Evolutionary conservation across 352 stramenopile genomes (phyloP), one percentile per base, ranked within the genome.

Genomic region (Phytophthora crassamura): DNA sequence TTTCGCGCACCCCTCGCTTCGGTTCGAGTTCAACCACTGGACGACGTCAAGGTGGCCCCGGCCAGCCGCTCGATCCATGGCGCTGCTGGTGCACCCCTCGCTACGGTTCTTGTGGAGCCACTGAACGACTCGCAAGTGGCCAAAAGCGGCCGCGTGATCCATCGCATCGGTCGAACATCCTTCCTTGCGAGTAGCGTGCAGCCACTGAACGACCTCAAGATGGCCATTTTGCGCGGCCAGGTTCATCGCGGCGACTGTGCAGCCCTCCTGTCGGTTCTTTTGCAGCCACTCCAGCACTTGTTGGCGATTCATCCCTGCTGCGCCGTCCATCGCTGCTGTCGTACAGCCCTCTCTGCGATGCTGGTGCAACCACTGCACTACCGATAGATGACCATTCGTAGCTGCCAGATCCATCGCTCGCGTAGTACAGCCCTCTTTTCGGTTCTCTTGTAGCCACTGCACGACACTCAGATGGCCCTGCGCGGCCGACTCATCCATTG

Each of bases 401-500:
- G 66, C 60, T 6, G 70, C 66, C 10, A 46, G 46, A 30, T 78
- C 66, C 61, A 75, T 73, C 12, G 70, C 66, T 11, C 51, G 35
- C 5, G 57, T 68, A 7, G 70, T 59, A 22, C 70, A 78, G 5
- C 70, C 70, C 14, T 78, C 70, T 18, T 65, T 75, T 0, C 65
- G 59, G 47, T 42, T 58, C 14, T 63, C 51, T 28, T 75, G 66
- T n/a, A 78, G 43, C 46, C 53, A 67, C 39, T 67, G 48, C 4
- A 78, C 66, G 5, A 78, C 49, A 0, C 39, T 48, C 6, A 73
- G 30, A 34, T 70, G 54, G 3, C 70, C 70, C 33, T 70, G 50
- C 11, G 52, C 45, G 15, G 70, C 65, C n/a, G 66, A 66, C 41
- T 67, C 62, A 25, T 78, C 70, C 53, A 78, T 75, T 15, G 70